Base-by-base conservation (phyloP, 1,284 basidiomycete genomes). In the Cutaneotrichosporon sp. region DNA sequence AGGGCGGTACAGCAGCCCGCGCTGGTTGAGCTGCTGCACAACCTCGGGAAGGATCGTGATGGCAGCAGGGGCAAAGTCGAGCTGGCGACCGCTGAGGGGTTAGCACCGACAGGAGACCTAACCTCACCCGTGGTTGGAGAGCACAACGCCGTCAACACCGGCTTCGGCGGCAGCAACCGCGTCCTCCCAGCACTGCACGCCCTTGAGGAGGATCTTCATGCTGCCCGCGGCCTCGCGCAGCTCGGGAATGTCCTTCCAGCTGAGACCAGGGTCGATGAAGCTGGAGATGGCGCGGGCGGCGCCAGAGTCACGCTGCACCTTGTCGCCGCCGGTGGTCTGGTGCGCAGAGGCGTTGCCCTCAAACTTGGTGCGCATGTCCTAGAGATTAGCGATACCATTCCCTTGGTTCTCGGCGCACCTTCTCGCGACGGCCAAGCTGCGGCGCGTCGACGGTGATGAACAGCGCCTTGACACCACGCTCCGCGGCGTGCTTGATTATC, bases 331-430 rank as follows among this genome's bases (percentile, higher is more conserved):
- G 58, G 61, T 67, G 78, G 72, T 85, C 83, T 64, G 87, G 48
- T 68, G 72, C 38, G 62, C 82, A 4, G 88, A 86, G 57, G 88
- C 88, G 40, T 84, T 84, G 8, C 86, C 91, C 39, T 90, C 90
- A 61, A 96, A 96, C 70, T 92, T 94, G 81, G 88, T 88, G 37
- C 93, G 80, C 93, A 97, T 97, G 68, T 97, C 92, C 84, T 47
- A 17, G 14, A 9, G 26, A n/a, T 9, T 18, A n/a, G 18, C 20
- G 38, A 21, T n/a, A n/a, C 38, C n/a, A n/a, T n/a, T n/a, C n/a
- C n/a, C n/a, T n/a, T n/a, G n/a, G n/a, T n/a, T n/a, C n/a, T n/a
- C n/a, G n/a, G 36, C 46, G 22, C 23, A 47, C 46, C 39, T 90
- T 89, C 73, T 92, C 90, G 53, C 90, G 81, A 21, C 90, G 81